Percentiles rank a stretch among this genome's conserved stretches.
These are phyloP conservation scores for Mercurialis annua DNA, from an alignment of 345 rosid species.

Conservation along the genomic window DNA sequence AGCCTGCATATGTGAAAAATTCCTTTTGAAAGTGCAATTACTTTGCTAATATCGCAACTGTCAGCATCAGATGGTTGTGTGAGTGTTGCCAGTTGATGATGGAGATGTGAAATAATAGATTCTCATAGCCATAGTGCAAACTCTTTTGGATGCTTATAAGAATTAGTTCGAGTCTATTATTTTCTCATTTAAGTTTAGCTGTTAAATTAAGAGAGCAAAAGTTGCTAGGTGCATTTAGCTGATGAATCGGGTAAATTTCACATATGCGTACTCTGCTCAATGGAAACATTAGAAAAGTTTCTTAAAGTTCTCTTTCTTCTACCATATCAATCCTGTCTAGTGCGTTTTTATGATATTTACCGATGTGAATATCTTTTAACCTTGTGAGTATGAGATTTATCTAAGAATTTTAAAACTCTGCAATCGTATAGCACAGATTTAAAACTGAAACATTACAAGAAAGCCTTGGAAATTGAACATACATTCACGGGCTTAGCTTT, in stretches of 20 bases:
- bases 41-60: slow-evolving; percentile 1
- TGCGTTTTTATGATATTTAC: background rate
- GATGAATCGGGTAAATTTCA: background rate
- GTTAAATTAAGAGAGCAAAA: background rate
- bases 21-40: background rate
- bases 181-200: background rate
- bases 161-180: background rate
- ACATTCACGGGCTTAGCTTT: background rate
- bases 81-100: background rate
- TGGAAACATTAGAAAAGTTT: background rate
- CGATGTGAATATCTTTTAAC: background rate
- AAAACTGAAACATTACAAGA: background rate
- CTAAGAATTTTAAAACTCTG: background rate
- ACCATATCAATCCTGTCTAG: too few species aligned
- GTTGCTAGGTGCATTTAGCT: background rate
- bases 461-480: background rate
- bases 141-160: background rate
- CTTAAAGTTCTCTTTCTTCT: background rate
- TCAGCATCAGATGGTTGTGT: background rate
- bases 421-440: background rate
- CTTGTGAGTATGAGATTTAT: background rate
- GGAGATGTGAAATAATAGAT: background rate
- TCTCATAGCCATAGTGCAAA: background rate
- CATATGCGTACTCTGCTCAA: background rate
- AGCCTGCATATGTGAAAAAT: background rate